A percentile compares a stretch with the other conserved stretches of the same genome.
phyloP scores from a whole-genome alignment of 2,329 filamentous ascomycete species.

The Fusarium udum region DNA sequence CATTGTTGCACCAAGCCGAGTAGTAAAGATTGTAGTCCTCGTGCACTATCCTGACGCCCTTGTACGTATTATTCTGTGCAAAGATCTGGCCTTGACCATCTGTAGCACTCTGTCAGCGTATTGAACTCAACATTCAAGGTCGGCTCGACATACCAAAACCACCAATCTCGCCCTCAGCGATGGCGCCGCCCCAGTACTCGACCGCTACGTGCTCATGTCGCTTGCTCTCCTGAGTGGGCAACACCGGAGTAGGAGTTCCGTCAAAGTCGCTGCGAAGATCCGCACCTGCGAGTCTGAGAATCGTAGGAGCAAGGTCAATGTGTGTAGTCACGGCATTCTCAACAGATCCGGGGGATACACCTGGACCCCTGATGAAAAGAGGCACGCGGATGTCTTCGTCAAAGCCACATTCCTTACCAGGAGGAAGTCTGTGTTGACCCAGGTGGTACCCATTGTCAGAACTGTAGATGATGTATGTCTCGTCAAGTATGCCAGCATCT shows the following conservation, averaged over 20 bases:
- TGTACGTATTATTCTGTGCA: conserved; percentile 65
- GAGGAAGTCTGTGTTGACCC: conserved; percentile 65
- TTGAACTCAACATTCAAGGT: neutral
- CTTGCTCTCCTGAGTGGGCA: conserved; percentile 34
- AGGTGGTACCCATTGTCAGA: conserved; percentile 71
- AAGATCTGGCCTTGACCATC: conserved; percentile 32
- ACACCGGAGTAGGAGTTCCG: conserved; percentile 62
- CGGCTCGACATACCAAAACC: conserved; percentile 36
- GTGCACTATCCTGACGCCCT: conserved; percentile 64
- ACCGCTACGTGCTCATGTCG: conserved; percentile 65
- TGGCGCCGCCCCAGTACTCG: conserved; percentile 63
- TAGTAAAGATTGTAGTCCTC: conserved; percentile 70
- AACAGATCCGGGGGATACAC: conserved; percentile 52
- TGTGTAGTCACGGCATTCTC: conserved; percentile 65
- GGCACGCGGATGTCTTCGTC: conserved; percentile 70
- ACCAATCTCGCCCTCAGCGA: conserved; percentile 49
- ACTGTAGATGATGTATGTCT: conserved; percentile 68
- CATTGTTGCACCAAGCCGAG: conserved; percentile 74
- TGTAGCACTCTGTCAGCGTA: conserved; percentile 10
- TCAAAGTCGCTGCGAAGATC: conserved; percentile 62
- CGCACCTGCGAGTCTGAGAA: conserved; percentile 58
- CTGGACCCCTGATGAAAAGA: conserved; percentile 64
- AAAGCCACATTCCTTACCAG: conserved; percentile 66
- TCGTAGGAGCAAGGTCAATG: conserved; percentile 70
- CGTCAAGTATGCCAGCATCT: conserved; percentile 67